Evolutionary conservation across 2,329 filamentous ascomycete species (phyloP).

Genomic region (Sclerotinia glacialis): DNA sequence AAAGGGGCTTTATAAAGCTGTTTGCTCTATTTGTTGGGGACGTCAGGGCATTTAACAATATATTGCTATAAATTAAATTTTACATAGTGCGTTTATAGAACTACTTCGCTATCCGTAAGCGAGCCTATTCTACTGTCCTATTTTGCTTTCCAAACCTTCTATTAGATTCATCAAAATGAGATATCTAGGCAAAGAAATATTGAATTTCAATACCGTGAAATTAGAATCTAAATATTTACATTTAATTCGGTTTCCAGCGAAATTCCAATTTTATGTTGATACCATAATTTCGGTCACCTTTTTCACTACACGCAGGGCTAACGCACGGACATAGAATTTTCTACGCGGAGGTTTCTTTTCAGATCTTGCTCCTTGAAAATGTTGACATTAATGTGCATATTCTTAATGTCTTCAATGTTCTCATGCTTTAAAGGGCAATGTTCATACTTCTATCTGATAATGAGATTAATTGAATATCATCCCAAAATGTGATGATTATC

Average conservation of each 20-base stretch:
- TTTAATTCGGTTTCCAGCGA: too few species aligned
- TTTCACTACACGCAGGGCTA: neutral
- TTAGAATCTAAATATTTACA: neutral
- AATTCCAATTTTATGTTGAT: neutral
- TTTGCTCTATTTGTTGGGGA: conserved; percentile 14
- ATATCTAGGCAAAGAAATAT: neutral
- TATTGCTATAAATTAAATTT: fast-evolving
- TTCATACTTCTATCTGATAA: too few species aligned
- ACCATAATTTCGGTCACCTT: neutral
- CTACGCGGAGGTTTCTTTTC: neutral
- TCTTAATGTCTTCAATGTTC: neutral
- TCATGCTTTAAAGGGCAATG: too few species aligned
- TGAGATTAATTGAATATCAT: neutral
- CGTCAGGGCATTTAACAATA: too few species aligned
- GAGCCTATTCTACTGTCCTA: neutral
- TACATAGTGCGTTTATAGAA: neutral
- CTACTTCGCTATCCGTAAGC: neutral
- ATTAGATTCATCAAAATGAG: neutral
- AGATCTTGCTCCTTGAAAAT: neutral
- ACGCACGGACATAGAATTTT: neutral
- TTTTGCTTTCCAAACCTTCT: neutral
- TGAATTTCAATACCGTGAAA: neutral
- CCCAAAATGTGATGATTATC: neutral
- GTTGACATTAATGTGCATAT: too few species aligned
- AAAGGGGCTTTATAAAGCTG: neutral